Evolutionary conservation across 1,139 yeast species (phyloP).

Genomic region (Pichia sp.): DNA sequence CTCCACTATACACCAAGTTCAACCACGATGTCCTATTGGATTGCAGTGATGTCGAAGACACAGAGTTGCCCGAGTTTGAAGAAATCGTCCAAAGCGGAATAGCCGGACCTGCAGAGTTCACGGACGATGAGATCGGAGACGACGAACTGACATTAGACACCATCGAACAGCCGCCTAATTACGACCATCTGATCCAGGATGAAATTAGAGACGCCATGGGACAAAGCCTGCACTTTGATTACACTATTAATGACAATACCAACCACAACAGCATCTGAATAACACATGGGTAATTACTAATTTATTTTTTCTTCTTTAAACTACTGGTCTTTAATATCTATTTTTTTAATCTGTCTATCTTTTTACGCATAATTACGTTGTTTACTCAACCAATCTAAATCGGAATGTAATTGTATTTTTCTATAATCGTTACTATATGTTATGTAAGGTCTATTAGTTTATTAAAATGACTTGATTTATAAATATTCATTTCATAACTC

Average conservation of each 20-base stretch:
- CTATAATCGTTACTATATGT: too few relatives aligned
- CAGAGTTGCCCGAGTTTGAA: conserved; percentile 54
- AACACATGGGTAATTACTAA: too few relatives aligned
- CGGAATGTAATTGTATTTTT: background rate
- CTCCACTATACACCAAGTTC: conserved; percentile 57
- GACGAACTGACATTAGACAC: conserved; percentile 19
- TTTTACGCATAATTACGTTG: background rate
- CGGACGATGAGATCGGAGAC: conserved; percentile 27
- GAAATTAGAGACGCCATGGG: conserved; percentile 21
- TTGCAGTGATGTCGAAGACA: conserved; percentile 52
- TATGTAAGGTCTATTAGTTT: too few relatives aligned
- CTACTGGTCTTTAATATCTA: background rate
- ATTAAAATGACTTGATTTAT: too few relatives aligned
- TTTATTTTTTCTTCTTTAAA: too few relatives aligned
- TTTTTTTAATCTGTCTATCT: background rate
- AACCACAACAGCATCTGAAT: background rate
- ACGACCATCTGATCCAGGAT: conserved; percentile 18
- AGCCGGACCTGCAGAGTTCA: conserved; percentile 24
- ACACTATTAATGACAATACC: background rate
- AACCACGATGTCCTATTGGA: conserved; percentile 54
- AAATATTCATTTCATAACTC: too few relatives aligned
- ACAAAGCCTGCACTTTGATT: conserved; percentile 4
- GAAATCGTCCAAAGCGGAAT: conserved; percentile 20
- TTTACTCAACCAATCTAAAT: too few relatives aligned
- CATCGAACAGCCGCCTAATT: conserved; percentile 17